phyloP scores from a whole-genome alignment of 345 rosid genomes.

The Aegle marmelos region DNA sequence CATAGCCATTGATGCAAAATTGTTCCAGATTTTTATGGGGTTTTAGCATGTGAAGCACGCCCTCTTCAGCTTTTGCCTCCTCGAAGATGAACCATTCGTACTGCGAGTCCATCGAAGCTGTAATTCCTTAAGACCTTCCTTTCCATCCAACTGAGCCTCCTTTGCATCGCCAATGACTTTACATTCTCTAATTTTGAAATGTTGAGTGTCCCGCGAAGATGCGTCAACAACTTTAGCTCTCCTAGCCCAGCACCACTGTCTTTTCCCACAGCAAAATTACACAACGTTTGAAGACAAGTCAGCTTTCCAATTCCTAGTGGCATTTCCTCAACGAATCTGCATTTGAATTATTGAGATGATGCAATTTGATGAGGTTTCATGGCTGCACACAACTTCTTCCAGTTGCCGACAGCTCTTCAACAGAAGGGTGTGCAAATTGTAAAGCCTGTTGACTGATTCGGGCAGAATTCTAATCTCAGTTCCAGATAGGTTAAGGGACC shows the following conservation, averaged over 20 bases:
- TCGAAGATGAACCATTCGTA: too few relatives aligned
- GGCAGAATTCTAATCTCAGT: not conserved
- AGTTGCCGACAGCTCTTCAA: not conserved
- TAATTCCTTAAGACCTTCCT: constrained; percentile 24
- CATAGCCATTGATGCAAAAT: not conserved
- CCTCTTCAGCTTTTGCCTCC: not conserved
- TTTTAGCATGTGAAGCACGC: not conserved
- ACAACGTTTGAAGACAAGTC: not conserved
- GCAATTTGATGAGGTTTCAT: not conserved
- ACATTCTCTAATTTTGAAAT: constrained; percentile 3
- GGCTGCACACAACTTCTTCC: not conserved
- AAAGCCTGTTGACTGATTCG: not conserved
- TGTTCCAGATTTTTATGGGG: not conserved
- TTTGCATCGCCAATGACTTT: not conserved
- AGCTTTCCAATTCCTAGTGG: not conserved
- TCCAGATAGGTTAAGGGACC: constrained; percentile 1
- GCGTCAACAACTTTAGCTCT: not conserved
- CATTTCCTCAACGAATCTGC: not conserved
- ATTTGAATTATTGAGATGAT: not conserved
- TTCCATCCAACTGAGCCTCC: constrained; percentile 22
- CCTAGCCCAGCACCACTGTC: not conserved
- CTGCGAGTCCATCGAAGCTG: not conserved
- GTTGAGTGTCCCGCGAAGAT: not conserved
- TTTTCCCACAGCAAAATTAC: constrained; percentile 10
- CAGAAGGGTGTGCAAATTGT: constrained; percentile 1